Base-by-base conservation (phyloP, 2,329 filamentous ascomycete genomes). In the Ophiostoma piceae region DNA sequence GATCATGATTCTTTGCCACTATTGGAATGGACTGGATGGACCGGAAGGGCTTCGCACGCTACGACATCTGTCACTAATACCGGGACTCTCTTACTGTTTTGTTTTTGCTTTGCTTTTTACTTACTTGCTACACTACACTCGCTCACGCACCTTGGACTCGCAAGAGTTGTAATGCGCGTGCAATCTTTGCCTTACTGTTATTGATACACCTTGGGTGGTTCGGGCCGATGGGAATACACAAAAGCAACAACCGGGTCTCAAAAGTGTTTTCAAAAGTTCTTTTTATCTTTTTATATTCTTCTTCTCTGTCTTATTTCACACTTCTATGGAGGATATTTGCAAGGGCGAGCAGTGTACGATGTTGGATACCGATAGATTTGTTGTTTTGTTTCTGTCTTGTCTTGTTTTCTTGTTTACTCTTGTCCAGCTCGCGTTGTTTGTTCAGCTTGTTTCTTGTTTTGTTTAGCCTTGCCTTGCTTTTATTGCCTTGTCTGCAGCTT, bases 231-330 rank as follows among this genome's bases (percentile, higher is more conserved):
- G 65, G 35, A 65, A 32, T 47, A 66, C 39, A 66, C 65, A 66
- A 66, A 66, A 66, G 65, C 65, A 66, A 66, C 65, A 66, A 66
- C 65, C 65, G 65, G 65, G 65, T 66, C 65, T 66, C 65, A 66
- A 43, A 47, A 43, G 37, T 43, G n/a, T 43, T 47, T 26, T 43
- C n/a, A 57, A 57, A 26, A 41, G 35, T 66, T 37, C 6, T 66
- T 41, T 43, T 29, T 14, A n/a, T 11, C 12, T 41, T 66, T n/a
- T 26, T 66, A 12, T 43, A 12, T 66, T 19, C 22, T 41, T 66
- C 35, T 41, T 66, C 7, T 43, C 32, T 66, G 35, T 43, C 22
- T 43, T 66, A 41, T 64, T 64, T 64, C 60, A 35, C 60, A 64
- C 32, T 64, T 65, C 62, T 65, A 65, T n/a, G 62, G 62, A 39